A percentile compares a stretch with the other conserved stretches of the same genome.
Conservation (phyloP, 495 filamentous ascomycete genomes). For the Penicillium canariense region DNA sequence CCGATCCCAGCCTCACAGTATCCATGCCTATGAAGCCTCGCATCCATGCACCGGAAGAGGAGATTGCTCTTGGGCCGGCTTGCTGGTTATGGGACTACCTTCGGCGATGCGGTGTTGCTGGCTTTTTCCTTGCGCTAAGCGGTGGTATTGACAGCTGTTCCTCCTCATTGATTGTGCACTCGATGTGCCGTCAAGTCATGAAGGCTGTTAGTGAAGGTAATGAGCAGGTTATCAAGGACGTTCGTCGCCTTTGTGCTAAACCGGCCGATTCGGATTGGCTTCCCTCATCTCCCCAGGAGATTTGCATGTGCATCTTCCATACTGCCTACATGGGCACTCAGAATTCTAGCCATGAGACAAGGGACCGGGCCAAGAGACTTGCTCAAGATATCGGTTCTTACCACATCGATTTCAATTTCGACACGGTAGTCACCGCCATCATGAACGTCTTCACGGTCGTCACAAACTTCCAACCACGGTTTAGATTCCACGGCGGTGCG, state of each 20-base stretch:
- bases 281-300: conserved; percentile 55
- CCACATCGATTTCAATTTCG: conserved; percentile 76
- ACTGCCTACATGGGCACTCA: conserved; percentile 81
- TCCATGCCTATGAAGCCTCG: conserved; percentile 43
- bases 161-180: conserved; percentile 67
- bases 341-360: conserved; percentile 69
- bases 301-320: conserved; percentile 65
- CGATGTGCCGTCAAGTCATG: conserved; percentile 75
- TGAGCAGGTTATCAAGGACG: conserved; percentile 68
- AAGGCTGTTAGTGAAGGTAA: conserved; percentile 62
- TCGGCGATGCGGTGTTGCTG: conserved; percentile 57
- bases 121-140: conserved; percentile 57
- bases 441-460: conserved; percentile 53
- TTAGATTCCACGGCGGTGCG: conserved; percentile 66
- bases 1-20: conserved; percentile 40
- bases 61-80: conserved; percentile 68
- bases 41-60: conserved; percentile 68
- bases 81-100: conserved; percentile 89
- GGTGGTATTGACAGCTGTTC: conserved; percentile 71
- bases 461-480: conserved; percentile 59
- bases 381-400: conserved; percentile 69
- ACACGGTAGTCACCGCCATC: conserved; percentile 56
- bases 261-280: conserved; percentile 50
- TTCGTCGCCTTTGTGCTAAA: conserved; percentile 59
- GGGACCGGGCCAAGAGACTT: conserved; percentile 66